Conservation (phyloP, 1,284 basidiomycete species). For the Cutaneotrichosporon curvatum region DNA sequence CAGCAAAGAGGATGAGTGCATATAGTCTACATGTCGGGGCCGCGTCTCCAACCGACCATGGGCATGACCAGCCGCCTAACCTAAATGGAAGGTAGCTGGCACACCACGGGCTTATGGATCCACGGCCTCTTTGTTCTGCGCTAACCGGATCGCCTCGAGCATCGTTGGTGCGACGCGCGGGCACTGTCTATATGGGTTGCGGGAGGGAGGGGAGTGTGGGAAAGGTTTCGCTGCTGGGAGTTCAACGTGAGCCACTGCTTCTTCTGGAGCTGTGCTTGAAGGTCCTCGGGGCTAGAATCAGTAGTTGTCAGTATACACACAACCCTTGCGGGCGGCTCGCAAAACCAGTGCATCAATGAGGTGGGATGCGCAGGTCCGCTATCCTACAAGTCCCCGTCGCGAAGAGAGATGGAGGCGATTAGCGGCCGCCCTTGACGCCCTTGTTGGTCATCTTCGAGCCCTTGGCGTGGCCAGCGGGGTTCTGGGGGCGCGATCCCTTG, state of each 20-base stretch:
- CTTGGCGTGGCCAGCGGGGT: constrained; percentile 59
- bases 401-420: constrained; percentile 15
- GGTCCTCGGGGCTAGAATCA: neutral
- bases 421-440: constrained; percentile 55
- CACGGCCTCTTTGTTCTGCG: constrained; percentile 16
- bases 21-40: too few species aligned
- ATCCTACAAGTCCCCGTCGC: constrained; percentile 19
- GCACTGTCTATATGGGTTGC: constrained; percentile 9
- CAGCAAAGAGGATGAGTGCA: too few species aligned
- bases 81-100: too few species aligned
- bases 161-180: constrained; percentile 15
- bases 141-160: constrained; percentile 18
- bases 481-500: constrained; percentile 66
- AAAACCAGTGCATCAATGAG: constrained; percentile 21
- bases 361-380: constrained; percentile 11
- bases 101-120: too few species aligned
- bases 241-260: too few species aligned
- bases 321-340: neutral
- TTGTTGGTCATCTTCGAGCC: constrained; percentile 95
- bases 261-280: too few species aligned
- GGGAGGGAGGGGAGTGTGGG: neutral
- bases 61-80: too few species aligned
- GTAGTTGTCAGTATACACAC: neutral
- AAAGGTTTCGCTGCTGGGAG: too few species aligned
- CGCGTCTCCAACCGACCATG: too few species aligned